Evolutionary conservation across 192 early-diverging fungal genomes (phyloP).

Genomic region (Chytriomyces confervae): DNA sequence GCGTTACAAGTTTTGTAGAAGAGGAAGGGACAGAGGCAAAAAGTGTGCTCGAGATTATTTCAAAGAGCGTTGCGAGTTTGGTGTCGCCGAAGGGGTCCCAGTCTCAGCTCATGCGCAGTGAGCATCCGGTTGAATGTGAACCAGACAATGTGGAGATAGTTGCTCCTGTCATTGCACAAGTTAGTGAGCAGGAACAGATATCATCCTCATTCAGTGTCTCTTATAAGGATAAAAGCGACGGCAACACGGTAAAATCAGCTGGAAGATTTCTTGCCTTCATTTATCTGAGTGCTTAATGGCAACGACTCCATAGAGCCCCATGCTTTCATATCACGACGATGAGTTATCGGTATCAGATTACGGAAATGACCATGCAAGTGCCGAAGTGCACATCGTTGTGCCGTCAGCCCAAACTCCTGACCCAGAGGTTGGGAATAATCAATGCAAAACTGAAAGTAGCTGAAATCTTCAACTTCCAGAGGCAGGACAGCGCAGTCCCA

Average conservation of each 20-base stretch:
- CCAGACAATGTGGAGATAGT: background rate
- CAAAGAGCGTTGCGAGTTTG: conserved; percentile 29
- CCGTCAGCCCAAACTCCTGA: background rate
- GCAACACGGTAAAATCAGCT: background rate
- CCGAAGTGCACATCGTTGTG: background rate
- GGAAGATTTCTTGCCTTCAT: background rate
- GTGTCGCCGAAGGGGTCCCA: conserved; percentile 7
- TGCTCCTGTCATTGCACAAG: background rate
- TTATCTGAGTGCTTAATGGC: background rate
- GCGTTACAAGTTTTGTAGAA: conserved; percentile 33
- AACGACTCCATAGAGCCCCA: background rate
- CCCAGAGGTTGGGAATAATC: background rate
- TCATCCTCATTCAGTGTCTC: background rate
- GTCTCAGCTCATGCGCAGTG: background rate
- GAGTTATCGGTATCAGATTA: background rate
- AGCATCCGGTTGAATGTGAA: background rate
- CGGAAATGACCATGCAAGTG: background rate
- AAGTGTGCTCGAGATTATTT: conserved; percentile 27
- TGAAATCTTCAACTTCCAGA: background rate
- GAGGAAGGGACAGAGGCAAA: conserved; percentile 8
- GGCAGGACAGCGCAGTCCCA: background rate
- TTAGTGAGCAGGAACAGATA: background rate
- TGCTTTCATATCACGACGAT: conserved; percentile 1
- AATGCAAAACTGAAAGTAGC: background rate
- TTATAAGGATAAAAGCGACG: background rate